Conservation (phyloP, 2,329 filamentous ascomycete genomes). For the Chaetomiaceae sp. region DNA sequence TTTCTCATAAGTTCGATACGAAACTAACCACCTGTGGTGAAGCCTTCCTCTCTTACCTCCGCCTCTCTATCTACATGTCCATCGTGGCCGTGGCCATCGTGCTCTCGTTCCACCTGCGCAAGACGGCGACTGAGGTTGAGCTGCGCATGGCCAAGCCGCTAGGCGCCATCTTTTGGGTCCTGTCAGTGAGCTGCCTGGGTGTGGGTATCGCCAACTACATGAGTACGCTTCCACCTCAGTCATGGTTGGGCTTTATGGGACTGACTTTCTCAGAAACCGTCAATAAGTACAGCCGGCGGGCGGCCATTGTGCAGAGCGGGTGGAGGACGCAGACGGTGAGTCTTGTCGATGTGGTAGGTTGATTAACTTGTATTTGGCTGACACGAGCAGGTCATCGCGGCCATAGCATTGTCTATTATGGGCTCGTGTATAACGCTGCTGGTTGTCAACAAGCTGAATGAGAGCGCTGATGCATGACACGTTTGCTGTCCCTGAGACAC, state of each 20-base stretch:
- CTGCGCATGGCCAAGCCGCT: slow-evolving; percentile 74
- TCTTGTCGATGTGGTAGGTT: neutral
- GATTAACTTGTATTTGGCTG: neutral
- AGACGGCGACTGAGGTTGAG: slow-evolving; percentile 65
- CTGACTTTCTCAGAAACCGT: slow-evolving; percentile 51
- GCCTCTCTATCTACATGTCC: slow-evolving; percentile 84
- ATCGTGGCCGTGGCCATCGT: slow-evolving; percentile 87
- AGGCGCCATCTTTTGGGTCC: slow-evolving; percentile 80
- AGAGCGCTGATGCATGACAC: slow-evolving; percentile 20
- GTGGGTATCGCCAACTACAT: slow-evolving; percentile 86
- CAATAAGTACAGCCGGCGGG: slow-evolving; percentile 71
- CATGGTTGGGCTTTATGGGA: neutral
- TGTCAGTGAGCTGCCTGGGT: slow-evolving; percentile 71
- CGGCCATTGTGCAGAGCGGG: slow-evolving; percentile 85
- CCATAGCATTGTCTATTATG: slow-evolving; percentile 59
- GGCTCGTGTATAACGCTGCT: slow-evolving; percentile 62
- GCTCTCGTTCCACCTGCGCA: slow-evolving; percentile 86
- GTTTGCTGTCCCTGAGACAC: neutral
- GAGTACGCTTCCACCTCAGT: slow-evolving; percentile 42
- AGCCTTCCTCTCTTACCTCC: slow-evolving; percentile 84
- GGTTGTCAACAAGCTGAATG: slow-evolving; percentile 41
- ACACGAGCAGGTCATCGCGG: slow-evolving; percentile 51
- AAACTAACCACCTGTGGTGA: neutral
- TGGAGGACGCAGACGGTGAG: slow-evolving; percentile 84
- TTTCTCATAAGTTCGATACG: neutral